A percentile compares a stretch with the other conserved stretches of the same genome.
Evolutionary conservation across 169 alveolate genomes (phyloP).

Genomic region (Cytauxzoon felis): DNA sequence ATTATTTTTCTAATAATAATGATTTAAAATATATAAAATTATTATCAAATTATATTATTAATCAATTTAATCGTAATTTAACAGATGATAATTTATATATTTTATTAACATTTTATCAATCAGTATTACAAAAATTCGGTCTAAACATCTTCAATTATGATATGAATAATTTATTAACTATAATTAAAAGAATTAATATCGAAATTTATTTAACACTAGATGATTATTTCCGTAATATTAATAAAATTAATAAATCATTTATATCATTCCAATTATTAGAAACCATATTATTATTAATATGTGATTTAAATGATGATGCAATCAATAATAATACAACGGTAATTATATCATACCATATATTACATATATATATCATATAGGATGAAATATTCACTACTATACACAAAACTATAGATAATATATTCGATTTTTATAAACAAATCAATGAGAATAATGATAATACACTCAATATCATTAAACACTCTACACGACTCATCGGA

Average conservation of each 20-base stretch:
- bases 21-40: not conserved
- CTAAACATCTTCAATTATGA: not conserved
- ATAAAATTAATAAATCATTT: not conserved
- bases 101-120: not conserved
- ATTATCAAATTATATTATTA: constrained; percentile 3
- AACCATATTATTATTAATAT: constrained; percentile 3
- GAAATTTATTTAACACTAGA: constrained; percentile 45
- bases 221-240: constrained; percentile 19
- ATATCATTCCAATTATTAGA: constrained; percentile 29
- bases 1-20: not conserved
- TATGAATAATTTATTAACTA: not conserved
- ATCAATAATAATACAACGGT: constrained; percentile 1
- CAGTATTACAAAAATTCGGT: not conserved
- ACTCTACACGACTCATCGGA: constrained; percentile 33
- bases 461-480: not conserved
- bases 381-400: constrained; percentile 26
- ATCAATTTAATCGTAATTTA: not conserved
- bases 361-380: too few species aligned
- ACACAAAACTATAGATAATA: constrained; percentile 21
- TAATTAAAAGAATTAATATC: constrained; percentile 36
- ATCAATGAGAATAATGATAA: not conserved
- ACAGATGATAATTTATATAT: not conserved
- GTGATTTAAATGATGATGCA: constrained; percentile 1
- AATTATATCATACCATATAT: constrained; percentile 15
- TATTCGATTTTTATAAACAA: constrained; percentile 43